Conservation (phyloP, 805 yeast genomes). For the Candida nemodendra region DNA sequence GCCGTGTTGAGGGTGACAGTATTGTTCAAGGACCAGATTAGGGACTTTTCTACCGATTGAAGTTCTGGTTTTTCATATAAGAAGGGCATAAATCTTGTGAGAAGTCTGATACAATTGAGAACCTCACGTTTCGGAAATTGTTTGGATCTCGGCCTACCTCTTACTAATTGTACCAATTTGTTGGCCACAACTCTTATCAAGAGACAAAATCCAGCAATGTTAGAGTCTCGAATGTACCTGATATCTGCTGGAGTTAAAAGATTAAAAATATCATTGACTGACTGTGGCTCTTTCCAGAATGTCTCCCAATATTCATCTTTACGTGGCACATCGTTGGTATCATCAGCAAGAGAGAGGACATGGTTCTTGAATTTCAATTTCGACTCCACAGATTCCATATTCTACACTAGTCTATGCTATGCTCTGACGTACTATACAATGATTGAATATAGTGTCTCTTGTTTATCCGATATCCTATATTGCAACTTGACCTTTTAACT, state of each 20-base stretch:
- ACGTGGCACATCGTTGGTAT: slow-evolving; percentile 34
- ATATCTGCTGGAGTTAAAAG: slow-evolving; percentile 58
- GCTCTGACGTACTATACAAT: no score
- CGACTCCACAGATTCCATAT: slow-evolving; percentile 77
- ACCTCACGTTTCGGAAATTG: slow-evolving; percentile 36
- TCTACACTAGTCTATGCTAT: no score
- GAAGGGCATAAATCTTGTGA: slow-evolving; percentile 66
- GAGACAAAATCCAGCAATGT: slow-evolving; percentile 54
- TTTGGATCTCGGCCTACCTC: slow-evolving; percentile 19
- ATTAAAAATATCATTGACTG: slow-evolving; percentile 56
- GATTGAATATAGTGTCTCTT: no score
- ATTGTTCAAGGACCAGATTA: slow-evolving; percentile 44
- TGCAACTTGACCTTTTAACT: no score
- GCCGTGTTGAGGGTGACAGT: slow-evolving; percentile 14
- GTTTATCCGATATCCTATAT: no score
- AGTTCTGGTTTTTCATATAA: slow-evolving; percentile 52
- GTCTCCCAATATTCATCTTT: slow-evolving; percentile 41
- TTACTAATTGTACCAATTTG: slow-evolving; percentile 30
- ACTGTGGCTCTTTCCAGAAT: slow-evolving; percentile 49
- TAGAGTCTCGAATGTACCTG: slow-evolving; percentile 55
- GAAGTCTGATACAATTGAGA: slow-evolving; percentile 60
- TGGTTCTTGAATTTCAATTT: slow-evolving; percentile 58
- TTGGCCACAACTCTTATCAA: slow-evolving; percentile 44
- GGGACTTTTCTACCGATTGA: slow-evolving; percentile 32
- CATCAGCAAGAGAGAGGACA: slow-evolving; percentile 55